Evolutionary conservation across 805 yeast species (phyloP).

Genomic region (Priceomyces carsonii): DNA sequence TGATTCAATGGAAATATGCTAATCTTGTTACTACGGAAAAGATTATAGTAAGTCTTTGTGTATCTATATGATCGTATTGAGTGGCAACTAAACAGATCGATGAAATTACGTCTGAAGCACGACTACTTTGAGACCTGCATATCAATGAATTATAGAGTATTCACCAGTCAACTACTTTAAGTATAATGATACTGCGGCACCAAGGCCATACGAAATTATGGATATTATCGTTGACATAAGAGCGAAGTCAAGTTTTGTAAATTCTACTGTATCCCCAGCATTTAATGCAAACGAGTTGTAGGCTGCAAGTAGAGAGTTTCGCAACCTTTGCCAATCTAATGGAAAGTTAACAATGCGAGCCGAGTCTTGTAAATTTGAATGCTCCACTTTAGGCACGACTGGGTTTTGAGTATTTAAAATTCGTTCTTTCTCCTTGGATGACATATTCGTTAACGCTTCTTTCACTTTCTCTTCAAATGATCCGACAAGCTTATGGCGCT

Average conservation of each 20-base stretch:
- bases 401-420: too few relatives aligned
- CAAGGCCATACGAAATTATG: not conserved
- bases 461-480: constrained; percentile 82
- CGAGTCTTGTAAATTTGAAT: too few relatives aligned
- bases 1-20: too few relatives aligned
- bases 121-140: too few relatives aligned
- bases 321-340: not conserved
- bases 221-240: not conserved
- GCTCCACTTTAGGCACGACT: too few relatives aligned
- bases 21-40: too few relatives aligned
- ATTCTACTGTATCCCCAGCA: not conserved
- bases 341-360: too few relatives aligned
- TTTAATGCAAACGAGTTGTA: not conserved
- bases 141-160: too few relatives aligned
- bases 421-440: constrained; percentile 12
- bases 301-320: not conserved
- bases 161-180: not conserved
- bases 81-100: too few relatives aligned
- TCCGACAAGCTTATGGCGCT: constrained; percentile 73
- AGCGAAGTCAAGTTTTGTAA: not conserved
- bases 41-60: too few relatives aligned
- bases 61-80: too few relatives aligned
- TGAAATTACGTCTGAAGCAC: too few relatives aligned
- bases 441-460: constrained; percentile 22
- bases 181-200: not conserved